phyloP scores from a whole-genome alignment of 192 early-diverging fungal genomes.

The Coemansia sp. region DNA sequence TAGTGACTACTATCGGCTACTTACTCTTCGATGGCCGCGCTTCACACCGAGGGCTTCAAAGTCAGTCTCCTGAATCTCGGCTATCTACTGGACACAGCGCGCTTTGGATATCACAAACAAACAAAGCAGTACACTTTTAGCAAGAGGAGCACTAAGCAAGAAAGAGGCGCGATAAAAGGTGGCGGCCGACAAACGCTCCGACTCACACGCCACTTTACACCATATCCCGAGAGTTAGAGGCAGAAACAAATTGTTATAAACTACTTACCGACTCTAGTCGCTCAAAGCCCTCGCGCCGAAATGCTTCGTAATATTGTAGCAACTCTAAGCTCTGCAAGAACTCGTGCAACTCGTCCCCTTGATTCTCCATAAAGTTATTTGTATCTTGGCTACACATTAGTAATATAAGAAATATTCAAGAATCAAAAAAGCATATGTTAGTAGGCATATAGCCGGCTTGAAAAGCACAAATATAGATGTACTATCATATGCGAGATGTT shows the following conservation, averaged over 20 bases:
- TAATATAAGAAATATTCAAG: background rate
- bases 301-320: conserved; percentile 44
- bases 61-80: conserved; percentile 50
- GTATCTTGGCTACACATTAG: background rate
- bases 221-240: background rate
- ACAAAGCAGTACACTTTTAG: background rate
- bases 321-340: conserved; percentile 35
- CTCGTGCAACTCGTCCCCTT: conserved; percentile 29
- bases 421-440: background rate
- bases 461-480: background rate
- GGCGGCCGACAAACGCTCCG: background rate
- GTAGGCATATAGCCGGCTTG: background rate
- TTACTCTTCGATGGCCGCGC: conserved; percentile 54
- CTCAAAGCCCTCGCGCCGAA: conserved; percentile 52
- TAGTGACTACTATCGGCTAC: conserved; percentile 7
- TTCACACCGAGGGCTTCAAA: conserved; percentile 53
- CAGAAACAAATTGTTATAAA: background rate
- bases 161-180: background rate
- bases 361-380: conserved; percentile 29
- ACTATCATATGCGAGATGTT: background rate
- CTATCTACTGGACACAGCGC: conserved; percentile 32
- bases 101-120: background rate
- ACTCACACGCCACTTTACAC: conserved; percentile 1
- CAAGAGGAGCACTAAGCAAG: background rate
- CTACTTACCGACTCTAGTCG: conserved; percentile 47